Evolutionary conservation across 2,329 filamentous ascomycete species (phyloP), one percentile per base, ranked within the genome.

Genomic region (Exophiala alcalophila): DNA sequence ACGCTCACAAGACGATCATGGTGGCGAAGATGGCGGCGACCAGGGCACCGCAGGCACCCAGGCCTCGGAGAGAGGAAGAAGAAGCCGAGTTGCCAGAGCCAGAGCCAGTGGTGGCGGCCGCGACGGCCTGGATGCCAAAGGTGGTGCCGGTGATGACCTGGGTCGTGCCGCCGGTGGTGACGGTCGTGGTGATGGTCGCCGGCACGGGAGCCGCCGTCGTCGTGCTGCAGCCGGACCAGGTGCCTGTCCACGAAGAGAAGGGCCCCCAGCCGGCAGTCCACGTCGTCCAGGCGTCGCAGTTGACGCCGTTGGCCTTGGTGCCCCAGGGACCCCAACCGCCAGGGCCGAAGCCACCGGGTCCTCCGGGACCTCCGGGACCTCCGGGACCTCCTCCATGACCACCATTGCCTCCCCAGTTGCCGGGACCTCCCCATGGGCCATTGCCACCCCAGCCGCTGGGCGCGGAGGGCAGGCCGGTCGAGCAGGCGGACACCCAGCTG

Each of bases 81-180:
- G 41, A 36, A 30, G 41, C 44, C 10, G 49, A 44, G 39, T 40
- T 52, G 24, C 37, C 52, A 12, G 51, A 51, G 27, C 31, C 37
- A 12, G 37, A 28, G 15, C 32, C 30, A 5, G 47, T 45, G 12
- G 49, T 49, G 10, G 40, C 40, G 29, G 47, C 37, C 9, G 33
- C 46, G 15, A 49, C 43, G 37, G 54, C 54, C 28, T 57, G 54
- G 27, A 55, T 50, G 45, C 54, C 53, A 14, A 57, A 57, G 11
- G 53, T 57, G n/a, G 54, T 57, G 34, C 54, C 54, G n/a, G 54
- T 57, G 34, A 57, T 36, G 38, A 55, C 51, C 29, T 53, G 47
- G 21, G 52, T 52, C 19, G 34, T 36, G 34, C 52, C 52, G 26
- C 29, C 43, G 12, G 47, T 48, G 8, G 40, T 50, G 32, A 47